Percentiles rank a stretch among this genome's conserved stretches.
These are phyloP conservation scores for Pestalotiopsis sp. DNA, from an alignment of 2,329 filamentous ascomycete species.

Conservation along the genomic window DNA sequence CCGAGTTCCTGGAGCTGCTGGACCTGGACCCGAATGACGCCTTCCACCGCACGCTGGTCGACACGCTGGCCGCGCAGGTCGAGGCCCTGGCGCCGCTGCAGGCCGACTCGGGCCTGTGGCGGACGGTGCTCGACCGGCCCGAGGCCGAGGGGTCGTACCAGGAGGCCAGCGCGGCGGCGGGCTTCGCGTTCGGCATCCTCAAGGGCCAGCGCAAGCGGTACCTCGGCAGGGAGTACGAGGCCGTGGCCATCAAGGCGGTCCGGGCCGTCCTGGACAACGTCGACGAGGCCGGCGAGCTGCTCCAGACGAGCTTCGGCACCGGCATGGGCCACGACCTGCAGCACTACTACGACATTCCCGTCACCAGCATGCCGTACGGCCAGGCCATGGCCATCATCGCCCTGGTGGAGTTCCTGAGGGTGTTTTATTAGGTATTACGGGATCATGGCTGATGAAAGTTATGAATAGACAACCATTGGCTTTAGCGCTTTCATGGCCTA, in stretches of 20 bases:
- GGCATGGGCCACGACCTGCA: slow-evolving; percentile 74
- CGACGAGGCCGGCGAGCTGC: slow-evolving; percentile 67
- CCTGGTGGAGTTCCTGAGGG: slow-evolving; percentile 71
- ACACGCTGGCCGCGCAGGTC: slow-evolving; percentile 70
- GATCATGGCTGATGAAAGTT: neutral
- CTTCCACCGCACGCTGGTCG: slow-evolving; percentile 59
- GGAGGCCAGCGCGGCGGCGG: slow-evolving; percentile 78
- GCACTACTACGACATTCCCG: slow-evolving; percentile 76
- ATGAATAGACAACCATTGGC: neutral
- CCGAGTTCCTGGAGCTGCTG: slow-evolving; percentile 77
- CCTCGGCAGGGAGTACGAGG: slow-evolving; percentile 62
- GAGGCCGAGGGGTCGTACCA: slow-evolving; percentile 71
- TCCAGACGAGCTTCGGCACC: slow-evolving; percentile 78
- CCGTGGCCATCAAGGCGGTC: slow-evolving; percentile 66
- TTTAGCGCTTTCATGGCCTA: too few relatives aligned
- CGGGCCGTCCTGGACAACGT: slow-evolving; percentile 69
- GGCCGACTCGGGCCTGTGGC: slow-evolving; percentile 67
- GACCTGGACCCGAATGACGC: slow-evolving; percentile 65
- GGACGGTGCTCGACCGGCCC: slow-evolving; percentile 71
- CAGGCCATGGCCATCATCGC: slow-evolving; percentile 87
- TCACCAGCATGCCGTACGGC: slow-evolving; percentile 83
- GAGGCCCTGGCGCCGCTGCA: slow-evolving; percentile 66
- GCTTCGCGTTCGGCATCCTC: slow-evolving; percentile 79
- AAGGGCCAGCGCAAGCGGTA: slow-evolving; percentile 74
- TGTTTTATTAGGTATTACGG: slow-evolving; percentile 43